Conservation (phyloP, 1,139 yeast species). For the Petasospora rhodanensis region DNA sequence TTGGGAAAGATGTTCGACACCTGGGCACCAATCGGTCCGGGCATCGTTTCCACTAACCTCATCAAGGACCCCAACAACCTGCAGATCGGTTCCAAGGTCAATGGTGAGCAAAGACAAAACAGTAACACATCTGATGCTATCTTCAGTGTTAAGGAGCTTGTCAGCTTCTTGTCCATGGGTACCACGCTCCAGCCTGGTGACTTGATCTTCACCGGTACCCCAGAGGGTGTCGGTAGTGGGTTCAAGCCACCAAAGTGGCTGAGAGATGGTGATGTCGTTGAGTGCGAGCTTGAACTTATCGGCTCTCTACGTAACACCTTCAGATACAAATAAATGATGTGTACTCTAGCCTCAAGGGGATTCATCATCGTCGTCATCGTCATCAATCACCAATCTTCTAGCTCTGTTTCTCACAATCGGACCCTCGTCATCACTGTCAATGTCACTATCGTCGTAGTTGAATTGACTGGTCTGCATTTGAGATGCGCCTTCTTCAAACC, state of each 20-base stretch:
- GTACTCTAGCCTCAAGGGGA: not conserved
- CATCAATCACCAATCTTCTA: not conserved
- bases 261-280: constrained; percentile 41
- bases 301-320: constrained; percentile 43
- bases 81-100: constrained; percentile 35
- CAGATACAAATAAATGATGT: no score
- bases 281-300: constrained; percentile 37
- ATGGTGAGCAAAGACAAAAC: constrained; percentile 42
- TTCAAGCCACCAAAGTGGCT: constrained; percentile 44
- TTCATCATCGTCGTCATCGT: constrained; percentile 1
- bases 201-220: constrained; percentile 49
- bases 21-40: constrained; percentile 29
- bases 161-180: constrained; percentile 48
- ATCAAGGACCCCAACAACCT: constrained; percentile 33
- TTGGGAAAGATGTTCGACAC: constrained; percentile 50
- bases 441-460: not conserved
- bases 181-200: constrained; percentile 47
- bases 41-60: constrained; percentile 37
- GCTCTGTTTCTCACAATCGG: not conserved
- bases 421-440: not conserved
- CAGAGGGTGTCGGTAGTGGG: constrained; percentile 47
- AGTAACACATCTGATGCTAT: constrained; percentile 45
- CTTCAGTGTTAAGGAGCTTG: constrained; percentile 40
- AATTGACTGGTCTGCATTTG: not conserved
- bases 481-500: not conserved